Percentiles rank a stretch among this genome's conserved stretches.
Evolutionary conservation across 2,329 filamentous ascomycete species (phyloP).

Genomic region (Cytospora mali): DNA sequence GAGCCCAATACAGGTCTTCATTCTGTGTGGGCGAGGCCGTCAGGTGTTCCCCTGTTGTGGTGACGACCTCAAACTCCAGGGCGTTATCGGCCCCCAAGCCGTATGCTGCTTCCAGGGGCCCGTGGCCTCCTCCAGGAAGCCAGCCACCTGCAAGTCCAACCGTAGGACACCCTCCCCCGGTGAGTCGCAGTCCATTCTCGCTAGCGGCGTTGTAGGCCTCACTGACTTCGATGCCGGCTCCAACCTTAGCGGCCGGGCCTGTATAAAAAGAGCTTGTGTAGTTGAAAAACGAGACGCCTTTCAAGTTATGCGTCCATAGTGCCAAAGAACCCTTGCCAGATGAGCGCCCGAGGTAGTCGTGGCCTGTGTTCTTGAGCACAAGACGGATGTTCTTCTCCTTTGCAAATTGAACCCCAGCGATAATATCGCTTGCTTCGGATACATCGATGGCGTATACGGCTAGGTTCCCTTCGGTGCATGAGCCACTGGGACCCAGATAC

Average conservation of each 20-base stretch:
- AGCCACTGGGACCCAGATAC: no score
- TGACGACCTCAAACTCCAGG: slow-evolving; percentile 50
- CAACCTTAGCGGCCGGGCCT: slow-evolving; percentile 57
- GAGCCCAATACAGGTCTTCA: slow-evolving; percentile 59
- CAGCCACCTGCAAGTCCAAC: slow-evolving; percentile 54
- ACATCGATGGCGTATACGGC: slow-evolving; percentile 39
- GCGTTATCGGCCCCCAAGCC: slow-evolving; percentile 53
- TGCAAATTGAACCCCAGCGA: slow-evolving; percentile 48
- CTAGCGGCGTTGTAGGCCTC: slow-evolving; percentile 54
- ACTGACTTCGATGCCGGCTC: slow-evolving; percentile 55
- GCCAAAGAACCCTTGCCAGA: slow-evolving; percentile 48
- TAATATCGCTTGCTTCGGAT: slow-evolving; percentile 33
- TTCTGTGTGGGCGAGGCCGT: slow-evolving; percentile 49
- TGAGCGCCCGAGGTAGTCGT: slow-evolving; percentile 49
- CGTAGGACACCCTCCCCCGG: slow-evolving; percentile 35
- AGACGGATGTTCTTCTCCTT: slow-evolving; percentile 48
- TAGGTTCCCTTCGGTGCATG: no score
- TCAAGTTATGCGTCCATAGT: slow-evolving; percentile 41
- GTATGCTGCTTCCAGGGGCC: slow-evolving; percentile 51
- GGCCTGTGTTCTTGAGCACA: slow-evolving; percentile 48
- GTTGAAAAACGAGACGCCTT: slow-evolving; percentile 3
- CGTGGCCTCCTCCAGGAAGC: slow-evolving; percentile 56
- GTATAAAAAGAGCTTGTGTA: slow-evolving; percentile 35
- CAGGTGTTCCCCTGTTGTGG: slow-evolving; percentile 47
- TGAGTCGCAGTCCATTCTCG: slow-evolving; percentile 43